Evolutionary conservation across 139 green algal species (phyloP).

Genomic region (Edaphochlamys debaryana): DNA sequence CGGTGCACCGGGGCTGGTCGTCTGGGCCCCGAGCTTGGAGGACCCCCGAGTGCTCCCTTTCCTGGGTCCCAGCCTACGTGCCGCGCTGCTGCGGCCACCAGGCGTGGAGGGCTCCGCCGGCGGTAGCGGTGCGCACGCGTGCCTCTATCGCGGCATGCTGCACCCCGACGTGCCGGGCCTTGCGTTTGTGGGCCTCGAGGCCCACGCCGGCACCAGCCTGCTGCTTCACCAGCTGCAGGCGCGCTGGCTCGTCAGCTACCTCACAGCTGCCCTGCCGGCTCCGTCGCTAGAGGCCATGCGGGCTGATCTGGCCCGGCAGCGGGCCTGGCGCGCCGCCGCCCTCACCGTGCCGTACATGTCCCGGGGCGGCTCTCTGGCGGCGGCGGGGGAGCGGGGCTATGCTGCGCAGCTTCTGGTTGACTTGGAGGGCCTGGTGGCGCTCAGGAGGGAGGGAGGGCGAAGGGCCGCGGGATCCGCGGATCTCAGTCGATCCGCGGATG

Average conservation of each 20-base stretch:
- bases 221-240: slow-evolving; percentile 8
- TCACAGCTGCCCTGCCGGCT: neutral
- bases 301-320: neutral
- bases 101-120: too few relatives aligned
- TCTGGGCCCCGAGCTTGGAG: neutral
- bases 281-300: neutral
- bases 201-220: neutral
- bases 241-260: slow-evolving; percentile 18
- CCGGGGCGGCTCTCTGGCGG: slow-evolving; percentile 13
- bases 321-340: slow-evolving; percentile 1
- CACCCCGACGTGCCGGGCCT: neutral
- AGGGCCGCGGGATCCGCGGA: too few relatives aligned
- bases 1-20: neutral
- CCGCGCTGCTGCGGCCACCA: neutral
- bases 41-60: neutral
- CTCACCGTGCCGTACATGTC: slow-evolving; percentile 9
- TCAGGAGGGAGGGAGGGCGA: too few relatives aligned
- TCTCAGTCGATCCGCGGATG: too few relatives aligned
- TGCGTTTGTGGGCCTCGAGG: neutral
- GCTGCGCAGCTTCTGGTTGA: neutral
- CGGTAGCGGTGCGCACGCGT: neutral
- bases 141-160: neutral
- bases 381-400: neutral
- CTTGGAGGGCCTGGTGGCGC: neutral
- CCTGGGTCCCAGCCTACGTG: neutral